A percentile compares a stretch with the other conserved stretches of the same genome.
These are phyloP conservation scores for Magnolia kwangsiensis DNA, from an alignment of 164 flowering plant genomes.

Conservation along the genomic window DNA sequence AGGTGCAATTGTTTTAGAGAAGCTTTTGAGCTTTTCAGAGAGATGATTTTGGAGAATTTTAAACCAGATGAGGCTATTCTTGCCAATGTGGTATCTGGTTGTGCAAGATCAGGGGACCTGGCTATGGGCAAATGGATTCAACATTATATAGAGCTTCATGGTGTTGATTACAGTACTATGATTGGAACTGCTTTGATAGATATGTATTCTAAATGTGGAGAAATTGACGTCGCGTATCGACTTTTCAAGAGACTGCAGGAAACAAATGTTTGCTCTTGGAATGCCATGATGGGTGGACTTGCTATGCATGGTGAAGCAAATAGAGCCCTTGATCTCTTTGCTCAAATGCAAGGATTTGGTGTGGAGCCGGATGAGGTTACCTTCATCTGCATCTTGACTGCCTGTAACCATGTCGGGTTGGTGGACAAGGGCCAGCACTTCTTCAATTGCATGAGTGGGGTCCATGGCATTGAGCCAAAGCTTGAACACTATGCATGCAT, in stretches of 20 bases:
- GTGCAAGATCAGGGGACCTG: not conserved
- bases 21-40: slow-evolving; percentile 2
- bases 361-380: slow-evolving; percentile 3
- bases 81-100: slow-evolving; percentile 6
- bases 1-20: not conserved
- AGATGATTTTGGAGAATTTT: not conserved
- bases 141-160: slow-evolving; percentile 9
- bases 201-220: slow-evolving; percentile 12
- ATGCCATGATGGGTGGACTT: slow-evolving; percentile 7
- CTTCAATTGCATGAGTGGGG: slow-evolving; percentile 2
- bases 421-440: slow-evolving; percentile 2
- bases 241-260: not conserved
- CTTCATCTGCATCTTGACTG: slow-evolving; percentile 5
- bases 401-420: slow-evolving; percentile 10
- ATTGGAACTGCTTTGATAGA: slow-evolving; percentile 2
- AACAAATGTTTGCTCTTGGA: slow-evolving; percentile 4
- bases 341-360: not conserved
- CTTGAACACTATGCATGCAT: slow-evolving; percentile 11
- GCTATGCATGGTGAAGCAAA: slow-evolving; percentile 7
- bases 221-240: not conserved
- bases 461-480: slow-evolving; percentile 2
- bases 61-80: not conserved
- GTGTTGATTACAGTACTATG: not conserved
- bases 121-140: slow-evolving; percentile 3
- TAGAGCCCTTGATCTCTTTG: slow-evolving; percentile 6